Conservation (phyloP, 345 rosid genomes). For the Syzygium grande region DNA sequence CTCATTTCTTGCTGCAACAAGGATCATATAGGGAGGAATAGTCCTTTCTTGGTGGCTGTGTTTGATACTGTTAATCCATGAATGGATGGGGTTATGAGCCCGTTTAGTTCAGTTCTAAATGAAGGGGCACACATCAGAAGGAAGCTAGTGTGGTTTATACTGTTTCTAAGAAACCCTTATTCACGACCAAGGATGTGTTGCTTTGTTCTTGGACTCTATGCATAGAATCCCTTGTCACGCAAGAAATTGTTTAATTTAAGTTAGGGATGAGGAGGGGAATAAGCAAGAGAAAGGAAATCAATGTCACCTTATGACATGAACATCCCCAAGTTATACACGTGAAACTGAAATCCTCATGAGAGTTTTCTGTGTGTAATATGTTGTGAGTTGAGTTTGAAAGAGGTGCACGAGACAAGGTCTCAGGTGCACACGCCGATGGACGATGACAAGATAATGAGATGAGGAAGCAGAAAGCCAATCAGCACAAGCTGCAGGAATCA, state of each 20-base stretch:
- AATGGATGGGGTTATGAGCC: neutral
- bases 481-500: conserved; percentile 39
- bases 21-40: neutral
- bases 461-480: conserved; percentile 84
- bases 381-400: neutral
- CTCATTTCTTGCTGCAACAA: neutral
- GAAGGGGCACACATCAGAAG: neutral
- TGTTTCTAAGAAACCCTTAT: neutral
- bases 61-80: neutral
- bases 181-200: neutral
- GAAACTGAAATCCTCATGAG: neutral
- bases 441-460: conserved; percentile 58
- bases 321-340: neutral
- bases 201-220: neutral
- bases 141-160: neutral
- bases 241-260: neutral
- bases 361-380: neutral
- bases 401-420: conserved; percentile 77
- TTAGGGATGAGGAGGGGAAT: neutral
- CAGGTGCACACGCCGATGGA: conserved; percentile 29
- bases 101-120: neutral
- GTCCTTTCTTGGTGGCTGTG: neutral
- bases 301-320: neutral
- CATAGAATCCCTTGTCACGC: neutral
- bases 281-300: neutral